Conservation (phyloP, 495 filamentous ascomycete species). For the Corynascus novoguineensis region DNA sequence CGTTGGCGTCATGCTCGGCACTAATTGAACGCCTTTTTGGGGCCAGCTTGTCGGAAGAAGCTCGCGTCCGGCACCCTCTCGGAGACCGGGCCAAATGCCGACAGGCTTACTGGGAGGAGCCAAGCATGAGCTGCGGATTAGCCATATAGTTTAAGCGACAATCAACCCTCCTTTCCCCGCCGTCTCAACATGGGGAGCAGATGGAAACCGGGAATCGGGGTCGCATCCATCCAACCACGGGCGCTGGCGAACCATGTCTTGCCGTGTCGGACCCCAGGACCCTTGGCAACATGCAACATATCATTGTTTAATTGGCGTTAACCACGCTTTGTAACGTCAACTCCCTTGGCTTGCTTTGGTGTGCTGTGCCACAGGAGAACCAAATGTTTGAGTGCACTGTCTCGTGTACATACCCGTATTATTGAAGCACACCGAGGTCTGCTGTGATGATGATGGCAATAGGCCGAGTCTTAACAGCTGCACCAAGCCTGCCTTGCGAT, state of each 20-base stretch:
- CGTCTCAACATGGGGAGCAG: conserved; percentile 20
- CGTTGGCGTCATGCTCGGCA: too few species aligned
- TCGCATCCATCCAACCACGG: conserved; percentile 32
- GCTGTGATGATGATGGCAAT: too few species aligned
- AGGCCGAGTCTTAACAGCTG: too few species aligned
- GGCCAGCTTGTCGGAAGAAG: too few species aligned
- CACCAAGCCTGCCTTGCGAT: too few species aligned
- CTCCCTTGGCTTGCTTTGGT: background rate
- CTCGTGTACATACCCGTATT: too few species aligned
- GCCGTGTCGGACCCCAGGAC: conserved; percentile 20
- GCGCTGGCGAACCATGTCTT: conserved; percentile 25
- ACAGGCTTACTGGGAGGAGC: background rate
- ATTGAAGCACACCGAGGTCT: too few species aligned
- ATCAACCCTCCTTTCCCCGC: conserved; percentile 15
- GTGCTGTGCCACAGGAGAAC: background rate
- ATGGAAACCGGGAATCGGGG: conserved; percentile 36
- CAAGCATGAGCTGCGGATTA: conserved; percentile 16
- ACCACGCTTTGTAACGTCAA: background rate
- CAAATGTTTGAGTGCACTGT: conserved; percentile 1
- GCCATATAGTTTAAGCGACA: conserved; percentile 24
- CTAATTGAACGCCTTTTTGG: too few species aligned
- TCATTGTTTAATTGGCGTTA: conserved; percentile 4
- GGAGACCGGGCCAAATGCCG: background rate
- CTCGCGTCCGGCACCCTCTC: background rate
- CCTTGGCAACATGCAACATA: conserved; percentile 17